phyloP scores from a whole-genome alignment of 2,329 filamentous ascomycete genomes.

The Kalmusia sp. region DNA sequence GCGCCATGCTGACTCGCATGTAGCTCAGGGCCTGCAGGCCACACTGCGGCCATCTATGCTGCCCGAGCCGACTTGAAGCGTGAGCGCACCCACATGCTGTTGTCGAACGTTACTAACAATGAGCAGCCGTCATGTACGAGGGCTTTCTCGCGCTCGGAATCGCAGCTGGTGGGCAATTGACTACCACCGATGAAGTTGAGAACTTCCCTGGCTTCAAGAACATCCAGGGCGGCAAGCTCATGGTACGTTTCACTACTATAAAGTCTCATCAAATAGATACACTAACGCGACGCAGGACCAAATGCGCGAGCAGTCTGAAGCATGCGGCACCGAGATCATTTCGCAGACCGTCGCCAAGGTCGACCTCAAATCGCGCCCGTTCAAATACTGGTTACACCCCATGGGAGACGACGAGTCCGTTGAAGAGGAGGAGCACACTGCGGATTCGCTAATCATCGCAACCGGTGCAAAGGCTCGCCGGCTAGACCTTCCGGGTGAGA shows the following conservation, averaged over 20 bases:
- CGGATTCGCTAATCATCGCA: slow-evolving; percentile 91
- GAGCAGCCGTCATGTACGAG: slow-evolving; percentile 84
- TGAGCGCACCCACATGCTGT: slow-evolving; percentile 47
- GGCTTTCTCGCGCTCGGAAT: slow-evolving; percentile 98
- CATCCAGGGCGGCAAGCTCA: slow-evolving; percentile 86
- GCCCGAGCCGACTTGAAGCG: slow-evolving; percentile 91
- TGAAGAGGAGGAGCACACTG: slow-evolving; percentile 77
- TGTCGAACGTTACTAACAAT: slow-evolving; percentile 24
- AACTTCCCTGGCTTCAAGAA: slow-evolving; percentile 96
- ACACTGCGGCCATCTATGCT: slow-evolving; percentile 96
- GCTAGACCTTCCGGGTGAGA: slow-evolving; percentile 83
- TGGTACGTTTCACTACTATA: slow-evolving; percentile 64
- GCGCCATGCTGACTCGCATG: slow-evolving; percentile 34
- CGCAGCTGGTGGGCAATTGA: slow-evolving; percentile 94
- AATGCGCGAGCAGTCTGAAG: slow-evolving; percentile 90
- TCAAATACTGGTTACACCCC: slow-evolving; percentile 78
- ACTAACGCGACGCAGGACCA: slow-evolving; percentile 64
- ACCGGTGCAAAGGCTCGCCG: slow-evolving; percentile 92
- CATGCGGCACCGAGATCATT: slow-evolving; percentile 91
- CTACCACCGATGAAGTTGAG: slow-evolving; percentile 97
- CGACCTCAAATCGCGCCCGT: slow-evolving; percentile 82
- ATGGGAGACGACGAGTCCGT: slow-evolving; percentile 81
- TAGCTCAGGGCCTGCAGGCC: slow-evolving; percentile 94
- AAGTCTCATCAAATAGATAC: background rate
- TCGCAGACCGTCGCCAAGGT: slow-evolving; percentile 90